Evolutionary conservation across 495 filamentous ascomycete species (phyloP), one percentile per base, ranked within the genome.

Genomic region (Penicillium chermesinum): DNA sequence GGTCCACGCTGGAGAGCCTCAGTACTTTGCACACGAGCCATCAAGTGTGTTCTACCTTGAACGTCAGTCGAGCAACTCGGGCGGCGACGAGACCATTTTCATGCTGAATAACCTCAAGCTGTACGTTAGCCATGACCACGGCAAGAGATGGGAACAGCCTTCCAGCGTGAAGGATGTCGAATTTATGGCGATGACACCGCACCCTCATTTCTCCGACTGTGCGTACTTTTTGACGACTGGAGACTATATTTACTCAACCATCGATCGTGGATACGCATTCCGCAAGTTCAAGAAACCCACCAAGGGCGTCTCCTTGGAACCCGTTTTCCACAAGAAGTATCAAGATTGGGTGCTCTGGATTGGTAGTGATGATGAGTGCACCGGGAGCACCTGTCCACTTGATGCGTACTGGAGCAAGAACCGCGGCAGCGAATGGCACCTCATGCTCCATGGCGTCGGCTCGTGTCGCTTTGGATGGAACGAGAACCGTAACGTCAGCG

Each of bases 301-400:
- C 16, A 39, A 43, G 14, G 58, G 51, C 5, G 70, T 47, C 16
- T 34, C 45, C 13, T 19, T 8, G 19, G 20, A 73, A 4, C 58
- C 90, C 46, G 64, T 72, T 33, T 97, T 97, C 67, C 93, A 99
- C 55, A 85, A 87, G 7, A 78, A 81, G 42, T 75, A 87, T 49
- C 80, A 75, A 52, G 82, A 95, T 54, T 96, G 89, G 85, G 63
- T 96, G 27, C 86, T 99, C 49, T 99, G 90, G 91, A 85, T 82
- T 34, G 91, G 91, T 30, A 72, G 78, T 38, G 74, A 75, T 37
- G 75, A 83, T 39, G 15, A 37, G 15, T 86, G 82, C 44, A 53
- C 60, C 2, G 59, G 58, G 15, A 64, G 54, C 6, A 63, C 64
- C 34, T 96, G 90, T 64, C 85, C 88, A 46, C 66, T 72, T 12